Base-by-base conservation (phyloP, 1,284 basidiomycete genomes). In the Sporisorium reilianum region DNA sequence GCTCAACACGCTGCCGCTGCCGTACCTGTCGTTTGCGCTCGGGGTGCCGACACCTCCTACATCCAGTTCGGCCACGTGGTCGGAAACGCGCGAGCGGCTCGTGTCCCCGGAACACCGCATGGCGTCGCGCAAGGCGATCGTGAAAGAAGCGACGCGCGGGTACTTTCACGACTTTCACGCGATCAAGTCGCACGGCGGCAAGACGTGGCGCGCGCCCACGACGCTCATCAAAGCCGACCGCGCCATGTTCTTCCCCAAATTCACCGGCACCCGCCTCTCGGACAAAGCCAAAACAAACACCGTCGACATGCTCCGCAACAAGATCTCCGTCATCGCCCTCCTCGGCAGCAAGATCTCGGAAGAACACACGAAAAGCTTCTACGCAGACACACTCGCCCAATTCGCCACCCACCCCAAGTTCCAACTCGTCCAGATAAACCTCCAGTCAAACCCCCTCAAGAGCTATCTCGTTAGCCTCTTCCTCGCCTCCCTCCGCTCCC, bases 111-210 rank as follows among this genome's bases (percentile, higher is more conserved):
- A 81, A 11, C 54, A 67, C 10, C 72, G 79, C 2, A 58, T 82
- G 48, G 76, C 65, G 4, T 65, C 66, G 28, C 69, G 80, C 11
- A 49, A 64, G n/a, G 58, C 64, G 34, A 80, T 82, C 70, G 89
- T 97, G 58, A 91, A 93, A 79, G 90, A 95, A 86, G 93, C 91
- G 0, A 89, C 90, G 16, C 91, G 91, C 79, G 94, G 95, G 0
- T 97, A 98, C 85, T 98, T 95, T 80, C 89, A 92, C 75, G 96
- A 98, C 82, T 88, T 93, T 62, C 93, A 94, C 80, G 90, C 91
- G 76, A 91, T 93, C 18, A 87, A 91, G 55, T 89, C 89, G 42
- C 89, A 94, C 77, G 95, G 94, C 9, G 96, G 96, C 22, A 99
- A 99, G 87, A 92, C 93, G 11, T 99, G 94, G 95, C 89, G 95